Evolutionary conservation across 1,139 yeast genomes (phyloP), one percentile per base, ranked within the genome.

Genomic region (Oligophagozyma castellii): DNA sequence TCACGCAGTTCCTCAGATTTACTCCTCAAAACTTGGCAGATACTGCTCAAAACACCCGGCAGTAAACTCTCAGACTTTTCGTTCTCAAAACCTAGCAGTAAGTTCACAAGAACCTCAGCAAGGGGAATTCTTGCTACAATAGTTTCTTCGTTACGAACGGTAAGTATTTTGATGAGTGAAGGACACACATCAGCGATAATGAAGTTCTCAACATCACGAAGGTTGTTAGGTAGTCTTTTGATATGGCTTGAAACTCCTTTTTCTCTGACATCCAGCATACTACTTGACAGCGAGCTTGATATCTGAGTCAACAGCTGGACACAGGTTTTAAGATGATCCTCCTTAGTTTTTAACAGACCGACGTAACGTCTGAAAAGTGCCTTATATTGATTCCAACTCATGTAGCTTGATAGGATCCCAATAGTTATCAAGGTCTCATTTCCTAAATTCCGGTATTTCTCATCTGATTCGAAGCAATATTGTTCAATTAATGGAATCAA

Each of bases 1-100:
- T 89, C 95, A 58, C 99, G 73, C 30, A 86, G 61, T 35, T 79
- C 94, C 52, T 83, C 95, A 3, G 89, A 72, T 47, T 84, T 71
- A 16, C 93, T 74, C 41, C 95, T 69, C 53, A 89, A 62, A 25
- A 83, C 78, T 51, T 89, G 96, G 52, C 95, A 84, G 13, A 84
- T 65, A 37, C 75, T 73, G 1, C 95, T 81, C 42, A 89, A 61
- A 14, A 79, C 67, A 22, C 93, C 92, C 0, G 96, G 94, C 16
- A 89, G 64, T 30, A 73, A 70, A 5, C 63, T 50, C 16, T 65
- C 67, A 24, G 79, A 58, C 25, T 63, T 59, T 0, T 70, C 73
- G 10, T 65, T 63, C 0, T 79, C 62, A 26, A 89, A 61, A 35
- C 83, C 72, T 43, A 72, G 61, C 13, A 79, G 56, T 34, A 81